A percentile compares a stretch with the other conserved stretches of the same genome.
These are phyloP conservation scores for Willaertia magna DNA, from an alignment of 208 protist species.

Conservation along the genomic window DNA sequence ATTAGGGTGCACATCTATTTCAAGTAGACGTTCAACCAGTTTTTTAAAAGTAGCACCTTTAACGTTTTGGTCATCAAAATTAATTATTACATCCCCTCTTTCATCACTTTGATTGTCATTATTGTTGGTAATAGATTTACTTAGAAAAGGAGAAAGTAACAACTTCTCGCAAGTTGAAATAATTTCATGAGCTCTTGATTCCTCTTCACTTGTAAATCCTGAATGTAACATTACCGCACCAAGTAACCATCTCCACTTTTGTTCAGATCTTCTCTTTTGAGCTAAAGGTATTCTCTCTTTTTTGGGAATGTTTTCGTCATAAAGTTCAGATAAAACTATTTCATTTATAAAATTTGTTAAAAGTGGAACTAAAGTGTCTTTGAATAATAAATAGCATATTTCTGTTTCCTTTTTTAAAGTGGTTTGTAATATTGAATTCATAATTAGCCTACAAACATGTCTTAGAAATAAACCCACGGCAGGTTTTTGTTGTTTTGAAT, in stretches of 20 bases:
- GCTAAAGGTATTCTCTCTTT: neutral
- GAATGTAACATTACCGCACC: neutral
- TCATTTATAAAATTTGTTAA: neutral
- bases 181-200: neutral
- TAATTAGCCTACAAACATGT: neutral
- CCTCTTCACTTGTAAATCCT: neutral
- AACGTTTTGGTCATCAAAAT: neutral
- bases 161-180: neutral
- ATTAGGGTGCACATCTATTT: neutral
- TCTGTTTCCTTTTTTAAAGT: neutral
- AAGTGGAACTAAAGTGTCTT: neutral
- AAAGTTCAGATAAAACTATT: neutral
- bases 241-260: slow-evolving; percentile 9
- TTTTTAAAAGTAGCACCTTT: neutral
- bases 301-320: neutral
- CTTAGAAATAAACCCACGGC: neutral
- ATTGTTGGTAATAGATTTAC: no score
- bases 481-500: neutral
- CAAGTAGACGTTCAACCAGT: neutral
- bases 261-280: neutral
- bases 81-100: neutral
- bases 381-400: neutral
- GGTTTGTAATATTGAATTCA: neutral
- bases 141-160: neutral
- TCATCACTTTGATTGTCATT: neutral